phyloP scores from a whole-genome alignment of 345 rosid species.

The Noccaea bulbosa region DNA sequence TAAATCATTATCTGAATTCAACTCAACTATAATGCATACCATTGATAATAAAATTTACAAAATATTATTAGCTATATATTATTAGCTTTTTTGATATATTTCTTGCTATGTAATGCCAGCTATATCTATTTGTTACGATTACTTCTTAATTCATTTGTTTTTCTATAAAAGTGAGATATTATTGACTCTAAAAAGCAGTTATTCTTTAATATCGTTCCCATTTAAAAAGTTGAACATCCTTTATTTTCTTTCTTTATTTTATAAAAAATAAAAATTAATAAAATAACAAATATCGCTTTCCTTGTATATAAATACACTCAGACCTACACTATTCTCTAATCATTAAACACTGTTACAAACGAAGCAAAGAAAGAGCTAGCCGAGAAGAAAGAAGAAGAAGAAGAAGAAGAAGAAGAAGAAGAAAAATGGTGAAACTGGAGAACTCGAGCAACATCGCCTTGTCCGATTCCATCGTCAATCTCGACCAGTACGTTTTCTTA shows the following conservation, averaged over 20 bases:
- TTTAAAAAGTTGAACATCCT: neutral
- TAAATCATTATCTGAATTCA: too few species aligned
- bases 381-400: conserved; percentile 16
- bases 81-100: too few species aligned
- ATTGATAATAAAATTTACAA: too few species aligned
- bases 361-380: neutral
- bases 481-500: conserved; percentile 40
- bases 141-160: neutral
- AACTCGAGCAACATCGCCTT: conserved; percentile 30
- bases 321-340: conserved; percentile 39
- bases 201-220: neutral
- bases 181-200: conserved; percentile 11
- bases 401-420: conserved; percentile 20
- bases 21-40: too few species aligned
- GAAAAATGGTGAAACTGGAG: conserved; percentile 43
- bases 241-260: neutral
- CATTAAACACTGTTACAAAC: conserved; percentile 36
- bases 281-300: conserved; percentile 34
- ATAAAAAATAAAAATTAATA: neutral
- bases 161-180: conserved; percentile 5
- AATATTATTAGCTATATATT: too few species aligned
- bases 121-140: neutral
- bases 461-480: conserved; percentile 39
- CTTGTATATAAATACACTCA: conserved; percentile 36
- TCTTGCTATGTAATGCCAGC: neutral